These are phyloP conservation scores for Lasiosphaeria ovina DNA, from an alignment of 495 filamentous ascomycete species.

Conservation along the genomic window DNA sequence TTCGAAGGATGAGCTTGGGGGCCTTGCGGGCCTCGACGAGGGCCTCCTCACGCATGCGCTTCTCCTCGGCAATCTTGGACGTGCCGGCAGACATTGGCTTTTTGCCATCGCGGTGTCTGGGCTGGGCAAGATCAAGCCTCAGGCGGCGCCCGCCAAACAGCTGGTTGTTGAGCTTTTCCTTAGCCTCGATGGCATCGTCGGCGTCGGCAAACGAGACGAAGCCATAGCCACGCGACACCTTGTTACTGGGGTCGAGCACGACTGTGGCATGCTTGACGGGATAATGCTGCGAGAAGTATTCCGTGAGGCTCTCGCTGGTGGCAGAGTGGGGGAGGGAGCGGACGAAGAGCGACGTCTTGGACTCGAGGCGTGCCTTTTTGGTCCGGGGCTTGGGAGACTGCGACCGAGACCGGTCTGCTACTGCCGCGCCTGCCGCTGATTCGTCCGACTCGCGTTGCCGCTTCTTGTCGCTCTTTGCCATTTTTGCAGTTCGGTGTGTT, in stretches of 20 bases:
- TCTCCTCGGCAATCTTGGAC: conserved; percentile 40
- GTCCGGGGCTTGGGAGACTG: conserved; percentile 29
- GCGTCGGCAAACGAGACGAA: conserved; percentile 96
- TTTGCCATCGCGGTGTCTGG: conserved; percentile 66
- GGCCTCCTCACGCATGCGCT: conserved; percentile 57
- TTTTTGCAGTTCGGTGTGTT: conserved; percentile 18
- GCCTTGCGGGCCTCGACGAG: conserved; percentile 55
- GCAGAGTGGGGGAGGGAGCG: conserved; percentile 73
- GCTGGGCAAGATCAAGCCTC: conserved; percentile 82
- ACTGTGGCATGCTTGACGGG: conserved; percentile 92
- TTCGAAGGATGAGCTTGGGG: conserved; percentile 88
- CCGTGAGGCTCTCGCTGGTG: conserved; percentile 79
- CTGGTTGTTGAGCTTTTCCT: conserved; percentile 71
- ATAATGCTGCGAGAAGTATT: conserved; percentile 89
- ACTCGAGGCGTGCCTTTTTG: conserved; percentile 47
- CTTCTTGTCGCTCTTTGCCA: conserved; percentile 38
- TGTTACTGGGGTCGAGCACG: conserved; percentile 75
- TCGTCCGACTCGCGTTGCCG: conserved; percentile 25
- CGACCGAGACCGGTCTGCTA: conserved; percentile 11
- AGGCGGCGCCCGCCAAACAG: conserved; percentile 76
- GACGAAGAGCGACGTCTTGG: conserved; percentile 78
- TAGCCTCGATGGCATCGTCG: conserved; percentile 80
- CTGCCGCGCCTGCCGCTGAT: conserved; percentile 3
- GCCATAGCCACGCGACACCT: conserved; percentile 84
- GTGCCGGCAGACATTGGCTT: conserved; percentile 39